phyloP scores from a whole-genome alignment of 176 grass and related monocot genomes.

The Chrysopogon serrulatus region DNA sequence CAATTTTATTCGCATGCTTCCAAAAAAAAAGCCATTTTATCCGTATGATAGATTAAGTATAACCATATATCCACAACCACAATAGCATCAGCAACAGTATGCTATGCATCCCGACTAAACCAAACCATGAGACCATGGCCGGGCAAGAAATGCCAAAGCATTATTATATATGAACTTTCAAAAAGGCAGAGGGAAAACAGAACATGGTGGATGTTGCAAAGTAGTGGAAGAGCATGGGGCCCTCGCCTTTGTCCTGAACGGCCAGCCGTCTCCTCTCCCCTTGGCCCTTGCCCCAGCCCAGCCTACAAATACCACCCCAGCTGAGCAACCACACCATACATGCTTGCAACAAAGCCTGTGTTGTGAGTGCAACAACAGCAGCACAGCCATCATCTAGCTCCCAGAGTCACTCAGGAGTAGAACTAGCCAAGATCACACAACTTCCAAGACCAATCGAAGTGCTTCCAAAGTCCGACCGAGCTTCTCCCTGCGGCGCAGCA shows the following conservation, averaged over 20 bases:
- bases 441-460: background rate
- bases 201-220: slow-evolving; percentile 35
- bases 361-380: background rate
- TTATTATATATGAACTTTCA: background rate
- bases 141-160: slow-evolving; percentile 26
- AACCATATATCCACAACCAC: background rate
- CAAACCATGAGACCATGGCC: background rate
- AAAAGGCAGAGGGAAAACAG: slow-evolving; percentile 27
- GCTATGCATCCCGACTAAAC: background rate
- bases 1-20: background rate
- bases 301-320: slow-evolving; percentile 51
- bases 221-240: slow-evolving; percentile 28
- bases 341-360: slow-evolving; percentile 41
- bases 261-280: background rate
- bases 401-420: background rate
- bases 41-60: background rate
- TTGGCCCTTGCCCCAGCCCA: background rate
- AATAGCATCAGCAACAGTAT: background rate
- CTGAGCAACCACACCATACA: slow-evolving; percentile 34
- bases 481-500: background rate
- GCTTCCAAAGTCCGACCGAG: background rate
- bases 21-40: background rate
- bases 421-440: background rate
- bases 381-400: background rate
- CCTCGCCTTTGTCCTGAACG: slow-evolving; percentile 31